Evolutionary conservation across 306 rosid genomes (phyloP).

Genomic region (Hippophae rhamnoides): DNA sequence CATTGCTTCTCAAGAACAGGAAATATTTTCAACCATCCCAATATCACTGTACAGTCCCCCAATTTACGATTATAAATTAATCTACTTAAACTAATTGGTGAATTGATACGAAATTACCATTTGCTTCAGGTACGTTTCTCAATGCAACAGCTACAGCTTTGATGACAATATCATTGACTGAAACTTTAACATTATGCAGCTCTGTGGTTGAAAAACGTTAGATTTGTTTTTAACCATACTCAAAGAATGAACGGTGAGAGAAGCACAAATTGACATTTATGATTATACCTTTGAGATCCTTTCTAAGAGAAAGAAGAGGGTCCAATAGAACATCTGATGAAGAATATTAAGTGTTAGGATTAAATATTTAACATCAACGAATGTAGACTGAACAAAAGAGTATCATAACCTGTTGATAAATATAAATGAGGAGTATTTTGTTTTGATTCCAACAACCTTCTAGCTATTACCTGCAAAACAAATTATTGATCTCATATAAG

Average conservation of each 20-base stretch:
- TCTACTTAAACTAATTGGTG: not conserved
- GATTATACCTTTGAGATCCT: slow-evolving; percentile 71
- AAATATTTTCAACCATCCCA: too few species aligned
- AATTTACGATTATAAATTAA: not conserved
- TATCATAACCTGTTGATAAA: slow-evolving; percentile 64
- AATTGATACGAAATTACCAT: slow-evolving; percentile 42
- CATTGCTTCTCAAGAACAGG: too few species aligned
- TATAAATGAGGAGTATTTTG: slow-evolving; percentile 83
- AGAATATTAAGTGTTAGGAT: slow-evolving; percentile 21
- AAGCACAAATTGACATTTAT: slow-evolving; percentile 7
- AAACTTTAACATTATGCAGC: slow-evolving; percentile 81
- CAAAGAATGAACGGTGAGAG: slow-evolving; percentile 12
- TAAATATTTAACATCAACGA: slow-evolving; percentile 10
- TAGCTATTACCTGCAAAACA: slow-evolving; percentile 75
- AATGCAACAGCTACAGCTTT: slow-evolving; percentile 92
- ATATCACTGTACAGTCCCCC: too few species aligned
- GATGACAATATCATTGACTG: slow-evolving; percentile 89
- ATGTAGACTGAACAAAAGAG: slow-evolving; percentile 1
- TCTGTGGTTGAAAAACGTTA: slow-evolving; percentile 43
- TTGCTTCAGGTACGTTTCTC: slow-evolving; percentile 82
- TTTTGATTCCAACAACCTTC: slow-evolving; percentile 81
- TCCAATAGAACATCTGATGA: slow-evolving; percentile 69
- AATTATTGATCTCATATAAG: slow-evolving; percentile 9
- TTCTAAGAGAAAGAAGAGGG: slow-evolving; percentile 88
- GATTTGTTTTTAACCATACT: slow-evolving; percentile 9